These are phyloP conservation scores for Pisolithus marmoratus DNA, from an alignment of 768 basidiomycete genomes.

Conservation along the genomic window DNA sequence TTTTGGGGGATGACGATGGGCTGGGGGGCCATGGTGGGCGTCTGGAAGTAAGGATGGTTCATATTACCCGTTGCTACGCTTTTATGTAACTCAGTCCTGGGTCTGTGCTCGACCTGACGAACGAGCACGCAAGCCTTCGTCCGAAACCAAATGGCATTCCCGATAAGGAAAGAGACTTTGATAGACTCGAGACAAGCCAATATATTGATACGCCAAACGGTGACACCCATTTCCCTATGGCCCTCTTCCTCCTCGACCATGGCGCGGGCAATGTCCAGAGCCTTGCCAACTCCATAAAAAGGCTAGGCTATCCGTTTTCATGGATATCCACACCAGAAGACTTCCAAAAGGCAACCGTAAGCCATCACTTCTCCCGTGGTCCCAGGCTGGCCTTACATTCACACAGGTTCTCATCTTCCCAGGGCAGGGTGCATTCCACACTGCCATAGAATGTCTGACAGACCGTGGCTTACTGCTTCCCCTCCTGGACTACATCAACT, in stretches of 20 bases:
- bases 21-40: constrained; percentile 35
- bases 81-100: background rate
- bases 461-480: constrained; percentile 74
- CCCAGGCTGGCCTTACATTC: background rate
- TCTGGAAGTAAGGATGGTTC: constrained; percentile 9
- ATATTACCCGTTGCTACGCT: constrained; percentile 8
- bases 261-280: constrained; percentile 94
- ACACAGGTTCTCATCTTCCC: constrained; percentile 90
- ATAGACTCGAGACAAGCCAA: background rate
- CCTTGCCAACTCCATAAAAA: constrained; percentile 84
- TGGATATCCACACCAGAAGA: constrained; percentile 84
- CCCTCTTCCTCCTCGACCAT: constrained; percentile 90
- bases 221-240: constrained; percentile 28
- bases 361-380: constrained; percentile 27
- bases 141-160: constrained; percentile 4
- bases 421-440: constrained; percentile 91
- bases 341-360: constrained; percentile 83
- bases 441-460: constrained; percentile 74
- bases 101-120: background rate
- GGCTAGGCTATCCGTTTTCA: constrained; percentile 79
- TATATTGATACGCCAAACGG: background rate
- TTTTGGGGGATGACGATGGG: constrained; percentile 40
- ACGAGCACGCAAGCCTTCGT: background rate
- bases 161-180: constrained; percentile 3
- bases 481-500: constrained; percentile 72